Evolutionary conservation across 1,284 basidiomycete genomes (phyloP).

Genomic region (Melampsora americana): DNA sequence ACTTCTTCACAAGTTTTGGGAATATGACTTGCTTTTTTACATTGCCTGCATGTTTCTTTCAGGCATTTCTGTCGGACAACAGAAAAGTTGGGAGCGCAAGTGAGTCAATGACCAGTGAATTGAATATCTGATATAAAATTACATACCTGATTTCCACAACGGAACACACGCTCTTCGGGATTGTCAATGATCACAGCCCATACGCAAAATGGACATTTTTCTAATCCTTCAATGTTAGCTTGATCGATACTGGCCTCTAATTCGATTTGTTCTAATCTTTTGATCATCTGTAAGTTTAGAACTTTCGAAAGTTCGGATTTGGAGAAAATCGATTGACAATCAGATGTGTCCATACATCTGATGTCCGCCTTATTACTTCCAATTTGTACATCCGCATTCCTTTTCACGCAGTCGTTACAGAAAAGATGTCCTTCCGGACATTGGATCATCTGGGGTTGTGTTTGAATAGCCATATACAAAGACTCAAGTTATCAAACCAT

Average conservation of each 20-base stretch:
- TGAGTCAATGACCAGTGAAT: background rate
- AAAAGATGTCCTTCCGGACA: constrained; percentile 77
- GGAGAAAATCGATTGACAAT: constrained; percentile 48
- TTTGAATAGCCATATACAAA: background rate
- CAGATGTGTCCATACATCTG: constrained; percentile 50
- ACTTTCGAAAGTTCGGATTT: constrained; percentile 46
- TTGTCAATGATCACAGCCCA: constrained; percentile 77
- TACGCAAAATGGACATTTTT: constrained; percentile 82
- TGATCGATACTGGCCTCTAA: constrained; percentile 49
- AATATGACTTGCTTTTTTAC: constrained; percentile 75
- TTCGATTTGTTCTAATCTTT: constrained; percentile 49
- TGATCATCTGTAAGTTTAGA: constrained; percentile 46
- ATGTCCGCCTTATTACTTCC: constrained; percentile 55
- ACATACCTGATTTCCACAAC: constrained; percentile 66
- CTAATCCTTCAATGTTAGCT: constrained; percentile 58
- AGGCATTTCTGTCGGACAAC: constrained; percentile 58
- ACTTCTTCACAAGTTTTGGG: constrained; percentile 84
- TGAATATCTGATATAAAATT: background rate
- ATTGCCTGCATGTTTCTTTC: constrained; percentile 70
- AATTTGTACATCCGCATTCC: constrained; percentile 54
- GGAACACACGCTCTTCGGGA: constrained; percentile 70
- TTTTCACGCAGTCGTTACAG: constrained; percentile 63
- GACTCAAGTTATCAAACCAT: no score
- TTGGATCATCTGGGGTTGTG: constrained; percentile 64
- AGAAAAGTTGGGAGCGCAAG: no score